Conservation (phyloP, 2,329 filamentous ascomycete species). For the Monilinia aucupariae region DNA sequence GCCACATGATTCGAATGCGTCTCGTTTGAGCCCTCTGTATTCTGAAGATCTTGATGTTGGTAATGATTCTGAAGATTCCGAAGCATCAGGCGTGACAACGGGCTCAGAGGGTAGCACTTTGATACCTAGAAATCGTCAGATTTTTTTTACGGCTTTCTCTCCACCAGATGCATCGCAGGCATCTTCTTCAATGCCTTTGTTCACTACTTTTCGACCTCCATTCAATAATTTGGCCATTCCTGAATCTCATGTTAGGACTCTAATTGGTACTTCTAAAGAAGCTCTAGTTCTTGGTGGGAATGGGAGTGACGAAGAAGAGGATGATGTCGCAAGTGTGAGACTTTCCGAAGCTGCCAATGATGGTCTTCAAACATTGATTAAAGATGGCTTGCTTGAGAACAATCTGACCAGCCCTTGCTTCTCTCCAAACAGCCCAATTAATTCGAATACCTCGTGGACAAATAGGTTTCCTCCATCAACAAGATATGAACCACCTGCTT, state of each 20-base stretch:
- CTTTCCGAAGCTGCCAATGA: constrained; percentile 28
- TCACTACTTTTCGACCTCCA: background rate
- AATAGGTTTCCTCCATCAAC: background rate
- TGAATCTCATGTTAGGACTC: constrained; percentile 13
- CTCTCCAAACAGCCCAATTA: background rate
- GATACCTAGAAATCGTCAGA: background rate
- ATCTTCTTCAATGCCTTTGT: background rate
- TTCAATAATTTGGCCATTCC: constrained; percentile 2
- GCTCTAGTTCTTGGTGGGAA: background rate
- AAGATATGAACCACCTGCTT: background rate
- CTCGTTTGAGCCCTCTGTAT: background rate
- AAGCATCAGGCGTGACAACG: background rate
- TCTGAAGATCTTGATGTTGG: no score
- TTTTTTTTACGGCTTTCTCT: background rate
- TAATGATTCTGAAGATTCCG: background rate
- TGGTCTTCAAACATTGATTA: constrained; percentile 25
- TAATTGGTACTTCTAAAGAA: constrained; percentile 4
- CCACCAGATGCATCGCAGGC: background rate
- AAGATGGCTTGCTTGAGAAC: constrained; percentile 19
- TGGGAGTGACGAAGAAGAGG: constrained; percentile 1
- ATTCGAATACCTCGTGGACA: background rate
- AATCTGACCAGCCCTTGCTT: background rate
- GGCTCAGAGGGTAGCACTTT: background rate
- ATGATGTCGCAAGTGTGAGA: constrained; percentile 24
- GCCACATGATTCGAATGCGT: background rate